These are phyloP conservation scores for Grammothele lineata DNA, from an alignment of 768 basidiomycete species.

Conservation along the genomic window DNA sequence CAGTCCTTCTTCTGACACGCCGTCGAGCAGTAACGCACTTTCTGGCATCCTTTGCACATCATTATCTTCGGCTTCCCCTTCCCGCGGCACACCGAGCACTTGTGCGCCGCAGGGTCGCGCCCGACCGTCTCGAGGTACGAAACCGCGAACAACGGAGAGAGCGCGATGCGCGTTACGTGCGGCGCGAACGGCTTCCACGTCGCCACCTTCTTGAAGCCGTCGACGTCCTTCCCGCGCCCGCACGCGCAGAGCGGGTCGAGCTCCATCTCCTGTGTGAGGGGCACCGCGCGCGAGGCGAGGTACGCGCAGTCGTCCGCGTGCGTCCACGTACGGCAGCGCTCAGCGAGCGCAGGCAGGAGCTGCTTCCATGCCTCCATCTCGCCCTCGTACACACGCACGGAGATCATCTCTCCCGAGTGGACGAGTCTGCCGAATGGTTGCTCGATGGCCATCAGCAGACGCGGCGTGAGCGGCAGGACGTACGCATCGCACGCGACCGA, in stretches of 20 bases:
- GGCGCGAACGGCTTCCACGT: conserved; percentile 38
- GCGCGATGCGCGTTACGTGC: conserved; percentile 44
- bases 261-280: conserved; percentile 33
- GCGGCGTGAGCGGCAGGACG: conserved; percentile 34
- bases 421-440: conserved; percentile 29
- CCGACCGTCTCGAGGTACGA: conserved; percentile 42
- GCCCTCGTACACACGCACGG: conserved; percentile 19
- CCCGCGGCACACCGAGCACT: conserved; percentile 29
- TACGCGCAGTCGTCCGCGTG: conserved; percentile 48
- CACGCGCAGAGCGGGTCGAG: conserved; percentile 47
- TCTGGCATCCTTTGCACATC: conserved; percentile 36
- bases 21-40: conserved; percentile 37
- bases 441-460: conserved; percentile 18
- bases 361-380: conserved; percentile 46
- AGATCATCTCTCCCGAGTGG: background rate
- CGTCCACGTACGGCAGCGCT: conserved; percentile 53
- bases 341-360: conserved; percentile 45
- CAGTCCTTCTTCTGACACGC: conserved; percentile 45
- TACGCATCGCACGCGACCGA: conserved; percentile 50
- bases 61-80: conserved; percentile 30
- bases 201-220: conserved; percentile 26
- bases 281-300: conserved; percentile 27
- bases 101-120: conserved; percentile 4
- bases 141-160: conserved; percentile 50
- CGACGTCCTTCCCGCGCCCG: conserved; percentile 45